Conservation (phyloP, 2,329 filamentous ascomycete genomes). For the Sclerotinia trifoliorum region DNA sequence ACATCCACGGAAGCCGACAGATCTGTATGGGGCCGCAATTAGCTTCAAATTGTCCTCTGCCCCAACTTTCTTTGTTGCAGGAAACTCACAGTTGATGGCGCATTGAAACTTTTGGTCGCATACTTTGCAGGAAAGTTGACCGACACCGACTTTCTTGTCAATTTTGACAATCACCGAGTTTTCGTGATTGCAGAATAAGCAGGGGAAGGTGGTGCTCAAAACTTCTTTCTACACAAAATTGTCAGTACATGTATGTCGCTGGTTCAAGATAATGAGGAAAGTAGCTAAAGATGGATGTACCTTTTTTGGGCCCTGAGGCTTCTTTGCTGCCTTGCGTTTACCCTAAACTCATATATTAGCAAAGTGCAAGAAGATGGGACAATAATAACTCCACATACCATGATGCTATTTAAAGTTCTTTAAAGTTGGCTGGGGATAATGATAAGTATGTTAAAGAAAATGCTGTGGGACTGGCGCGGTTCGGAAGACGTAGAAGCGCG, state of each 20-base stretch:
- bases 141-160: slow-evolving; percentile 88
- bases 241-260: slow-evolving; percentile 11
- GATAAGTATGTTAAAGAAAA: slow-evolving; percentile 20
- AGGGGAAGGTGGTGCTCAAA: slow-evolving; percentile 83
- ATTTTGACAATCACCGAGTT: slow-evolving; percentile 87
- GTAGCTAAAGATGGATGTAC: slow-evolving; percentile 45
- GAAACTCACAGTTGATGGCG: slow-evolving; percentile 75
- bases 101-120: slow-evolving; percentile 95
- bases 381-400: neutral
- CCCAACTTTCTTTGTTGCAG: slow-evolving; percentile 1
- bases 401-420: slow-evolving; percentile 6
- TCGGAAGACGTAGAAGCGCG: slow-evolving; percentile 12
- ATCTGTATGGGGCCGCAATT: slow-evolving; percentile 51
- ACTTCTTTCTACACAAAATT: slow-evolving; percentile 57
- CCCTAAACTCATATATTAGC: slow-evolving; percentile 54
- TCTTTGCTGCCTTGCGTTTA: slow-evolving; percentile 86
- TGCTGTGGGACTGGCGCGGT: slow-evolving; percentile 14
- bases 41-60: slow-evolving; percentile 23
- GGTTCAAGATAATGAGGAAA: neutral
- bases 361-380: neutral
- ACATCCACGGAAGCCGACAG: slow-evolving; percentile 91
- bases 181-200: slow-evolving; percentile 98
- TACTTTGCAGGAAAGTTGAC: slow-evolving; percentile 83
- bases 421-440: neutral
- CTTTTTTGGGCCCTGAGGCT: slow-evolving; percentile 80